Conservation (phyloP, 202 grass and related monocot species). For the Panicum hallii region DNA sequence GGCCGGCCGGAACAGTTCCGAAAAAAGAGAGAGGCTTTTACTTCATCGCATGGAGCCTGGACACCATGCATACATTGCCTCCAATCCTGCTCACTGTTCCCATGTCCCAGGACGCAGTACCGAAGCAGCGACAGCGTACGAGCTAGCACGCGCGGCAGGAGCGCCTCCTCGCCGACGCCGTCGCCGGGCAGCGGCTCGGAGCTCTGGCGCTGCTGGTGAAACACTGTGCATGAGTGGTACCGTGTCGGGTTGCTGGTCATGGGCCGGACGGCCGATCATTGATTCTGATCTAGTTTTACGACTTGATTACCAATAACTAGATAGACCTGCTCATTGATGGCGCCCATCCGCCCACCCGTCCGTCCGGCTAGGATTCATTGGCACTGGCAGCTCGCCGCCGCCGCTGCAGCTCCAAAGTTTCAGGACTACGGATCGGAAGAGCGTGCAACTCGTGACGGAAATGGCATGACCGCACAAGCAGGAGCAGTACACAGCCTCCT, state of each 20-base stretch:
- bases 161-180: no score
- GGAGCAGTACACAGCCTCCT: not conserved
- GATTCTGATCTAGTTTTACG: not conserved
- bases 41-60: no score
- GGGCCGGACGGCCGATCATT: not conserved
- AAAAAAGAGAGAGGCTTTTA: no score
- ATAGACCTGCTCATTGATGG: constrained; percentile 19
- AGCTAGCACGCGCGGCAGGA: no score
- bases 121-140: no score
- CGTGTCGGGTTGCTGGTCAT: not conserved
- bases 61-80: no score
- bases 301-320: not conserved
- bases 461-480: not conserved
- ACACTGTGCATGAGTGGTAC: no score
- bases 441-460: constrained; percentile 13
- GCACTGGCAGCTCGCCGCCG: constrained; percentile 15
- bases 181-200: no score
- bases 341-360: constrained; percentile 34
- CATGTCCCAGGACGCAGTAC: no score
- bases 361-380: constrained; percentile 50
- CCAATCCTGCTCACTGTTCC: no score
- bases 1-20: no score
- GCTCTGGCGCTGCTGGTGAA: no score
- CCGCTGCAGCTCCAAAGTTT: not conserved
- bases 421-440: not conserved